A percentile compares a stretch with the other conserved stretches of the same genome.
Conservation (phyloP, 345 rosid species). For the Melaleuca quinquenervia region DNA sequence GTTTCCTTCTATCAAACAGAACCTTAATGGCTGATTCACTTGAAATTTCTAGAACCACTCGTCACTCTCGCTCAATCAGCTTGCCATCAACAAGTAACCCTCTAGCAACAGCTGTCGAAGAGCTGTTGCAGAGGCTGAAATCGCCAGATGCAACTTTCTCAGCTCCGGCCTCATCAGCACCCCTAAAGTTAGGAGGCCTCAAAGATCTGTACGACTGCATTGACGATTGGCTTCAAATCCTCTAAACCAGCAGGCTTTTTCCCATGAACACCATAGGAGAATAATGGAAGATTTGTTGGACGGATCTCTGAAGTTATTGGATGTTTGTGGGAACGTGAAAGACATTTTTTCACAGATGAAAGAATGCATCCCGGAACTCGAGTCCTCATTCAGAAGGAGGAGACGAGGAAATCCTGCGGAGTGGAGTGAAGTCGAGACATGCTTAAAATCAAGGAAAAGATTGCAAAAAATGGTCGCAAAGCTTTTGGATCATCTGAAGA, state of each 20-base stretch:
- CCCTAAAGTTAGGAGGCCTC: conserved; percentile 1
- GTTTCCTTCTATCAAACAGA: neutral
- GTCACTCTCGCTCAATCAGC: conserved; percentile 12
- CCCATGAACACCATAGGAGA: neutral
- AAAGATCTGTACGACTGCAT: conserved; percentile 1
- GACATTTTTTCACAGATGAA: conserved; percentile 25
- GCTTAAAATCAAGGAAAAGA: conserved; percentile 17
- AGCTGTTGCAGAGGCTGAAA: conserved; percentile 3
- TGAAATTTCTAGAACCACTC: neutral
- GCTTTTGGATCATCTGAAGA: neutral
- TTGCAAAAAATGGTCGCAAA: conserved; percentile 8
- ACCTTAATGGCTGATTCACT: neutral
- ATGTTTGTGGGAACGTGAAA: conserved; percentile 20
- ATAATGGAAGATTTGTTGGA: conserved; percentile 19
- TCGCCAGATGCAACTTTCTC: neutral
- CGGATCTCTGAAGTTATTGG: conserved; percentile 24
- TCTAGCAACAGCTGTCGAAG: neutral
- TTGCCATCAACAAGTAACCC: conserved; percentile 14
- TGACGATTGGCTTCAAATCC: conserved; percentile 8
- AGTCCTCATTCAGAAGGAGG: conserved; percentile 27
- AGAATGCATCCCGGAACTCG: conserved; percentile 13
- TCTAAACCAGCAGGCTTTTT: conserved; percentile 5
- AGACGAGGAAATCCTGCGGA: neutral
- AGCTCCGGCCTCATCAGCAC: neutral
- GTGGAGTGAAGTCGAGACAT: conserved; percentile 8